phyloP scores from a whole-genome alignment of 805 yeast species.

The Monosporozyma solicola region DNA sequence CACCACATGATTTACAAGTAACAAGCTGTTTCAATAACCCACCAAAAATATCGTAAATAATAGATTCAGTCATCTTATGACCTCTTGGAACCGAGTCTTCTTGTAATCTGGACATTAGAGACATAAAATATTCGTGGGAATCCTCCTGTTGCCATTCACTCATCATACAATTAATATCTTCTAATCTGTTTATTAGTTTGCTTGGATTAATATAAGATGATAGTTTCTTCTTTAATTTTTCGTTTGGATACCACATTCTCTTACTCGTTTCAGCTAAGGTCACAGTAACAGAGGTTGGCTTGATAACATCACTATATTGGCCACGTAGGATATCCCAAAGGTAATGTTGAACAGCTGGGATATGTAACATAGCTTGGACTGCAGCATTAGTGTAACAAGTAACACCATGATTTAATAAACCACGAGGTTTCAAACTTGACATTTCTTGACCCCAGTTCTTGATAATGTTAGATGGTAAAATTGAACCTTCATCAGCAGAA shows the following conservation, averaged over 20 bases:
- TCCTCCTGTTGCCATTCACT: conserved; percentile 97
- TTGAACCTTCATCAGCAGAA: conserved; percentile 54
- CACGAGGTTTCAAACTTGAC: conserved; percentile 42
- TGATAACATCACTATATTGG: conserved; percentile 39
- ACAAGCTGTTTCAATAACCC: conserved; percentile 81
- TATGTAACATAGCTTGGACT: conserved; percentile 79
- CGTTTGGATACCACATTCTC: conserved; percentile 59
- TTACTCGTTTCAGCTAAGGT: conserved; percentile 59
- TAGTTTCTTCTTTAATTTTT: conserved; percentile 27
- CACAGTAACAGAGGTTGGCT: conserved; percentile 52
- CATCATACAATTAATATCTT: conserved; percentile 92
- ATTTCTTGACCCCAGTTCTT: conserved; percentile 64
- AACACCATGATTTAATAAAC: conserved; percentile 84
- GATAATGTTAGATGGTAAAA: conserved; percentile 45
- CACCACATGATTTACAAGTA: conserved; percentile 73
- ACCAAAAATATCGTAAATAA: conserved; percentile 89
- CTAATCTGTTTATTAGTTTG: conserved; percentile 57
- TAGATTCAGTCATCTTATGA: conserved; percentile 67
- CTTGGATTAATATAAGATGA: conserved; percentile 60
- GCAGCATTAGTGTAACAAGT: conserved; percentile 97
- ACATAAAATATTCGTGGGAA: conserved; percentile 95
- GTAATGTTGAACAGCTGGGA: conserved; percentile 86
- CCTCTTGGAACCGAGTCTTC: conserved; percentile 92
- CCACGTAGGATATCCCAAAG: conserved; percentile 54
- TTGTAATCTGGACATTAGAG: conserved; percentile 75